A percentile compares a stretch with the other conserved stretches of the same genome.
Evolutionary conservation across 345 rosid species (phyloP).

Genomic region (Mercurialis annua): DNA sequence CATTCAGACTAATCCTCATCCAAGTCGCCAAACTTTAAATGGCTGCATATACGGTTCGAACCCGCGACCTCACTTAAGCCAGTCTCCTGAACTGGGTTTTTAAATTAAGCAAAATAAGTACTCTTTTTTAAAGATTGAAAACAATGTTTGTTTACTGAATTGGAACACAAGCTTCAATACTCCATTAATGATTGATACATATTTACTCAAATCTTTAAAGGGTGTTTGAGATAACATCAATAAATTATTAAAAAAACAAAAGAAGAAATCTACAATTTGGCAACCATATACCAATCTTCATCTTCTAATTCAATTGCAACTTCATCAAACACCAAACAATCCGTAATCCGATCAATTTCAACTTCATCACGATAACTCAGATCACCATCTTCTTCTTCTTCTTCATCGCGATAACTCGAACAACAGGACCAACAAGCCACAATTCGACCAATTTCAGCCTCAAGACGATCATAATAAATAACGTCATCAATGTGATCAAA

Average conservation of each 20-base stretch:
- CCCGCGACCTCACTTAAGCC: too few relatives aligned
- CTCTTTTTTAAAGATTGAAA: not conserved
- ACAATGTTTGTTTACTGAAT: too few relatives aligned
- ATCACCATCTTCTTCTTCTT: constrained; percentile 10
- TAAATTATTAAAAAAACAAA: not conserved
- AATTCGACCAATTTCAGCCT: constrained; percentile 10
- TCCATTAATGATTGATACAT: too few relatives aligned
- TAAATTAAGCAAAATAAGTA: not conserved
- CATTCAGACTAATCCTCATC: too few relatives aligned
- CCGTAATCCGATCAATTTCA: constrained; percentile 29
- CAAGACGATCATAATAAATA: constrained; percentile 15
- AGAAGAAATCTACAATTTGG: constrained; percentile 26
- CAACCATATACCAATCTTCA: constrained; percentile 58
- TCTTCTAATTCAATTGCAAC: constrained; percentile 48
- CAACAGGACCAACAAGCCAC: too few relatives aligned
- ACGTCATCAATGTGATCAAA: constrained; percentile 35
- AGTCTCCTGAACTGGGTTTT: constrained; percentile 34
- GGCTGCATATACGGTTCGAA: too few relatives aligned
- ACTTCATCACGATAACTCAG: constrained; percentile 9
- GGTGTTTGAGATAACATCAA: too few relatives aligned
- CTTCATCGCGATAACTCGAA: not conserved
- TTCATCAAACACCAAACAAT: constrained; percentile 29
- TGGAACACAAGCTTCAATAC: too few relatives aligned
- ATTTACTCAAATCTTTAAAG: not conserved
- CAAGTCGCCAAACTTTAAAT: too few relatives aligned